These are phyloP conservation scores for Pyrenophora graminea DNA, from an alignment of 2,329 filamentous ascomycete species.

Conservation along the genomic window DNA sequence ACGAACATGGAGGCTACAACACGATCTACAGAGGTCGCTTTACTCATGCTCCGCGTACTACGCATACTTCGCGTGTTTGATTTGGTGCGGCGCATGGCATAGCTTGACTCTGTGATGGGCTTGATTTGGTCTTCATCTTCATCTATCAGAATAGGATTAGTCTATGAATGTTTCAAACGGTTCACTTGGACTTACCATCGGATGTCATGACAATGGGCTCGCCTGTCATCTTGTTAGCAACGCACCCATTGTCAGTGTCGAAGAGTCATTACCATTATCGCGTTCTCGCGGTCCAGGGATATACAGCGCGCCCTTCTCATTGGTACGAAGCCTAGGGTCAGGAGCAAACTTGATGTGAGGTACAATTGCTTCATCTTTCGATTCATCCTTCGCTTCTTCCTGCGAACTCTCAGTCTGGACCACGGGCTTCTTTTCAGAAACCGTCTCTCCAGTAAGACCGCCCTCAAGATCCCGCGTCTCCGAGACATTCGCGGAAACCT, in stretches of 20 bases:
- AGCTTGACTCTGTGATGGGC: conserved; percentile 3
- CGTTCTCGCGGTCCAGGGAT: conserved; percentile 10
- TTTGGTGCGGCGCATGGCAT: conserved; percentile 8
- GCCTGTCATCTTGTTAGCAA: background rate
- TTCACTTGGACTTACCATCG: background rate
- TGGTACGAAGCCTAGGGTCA: background rate
- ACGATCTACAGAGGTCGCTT: conserved; percentile 46
- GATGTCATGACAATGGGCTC: background rate
- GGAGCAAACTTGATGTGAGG: conserved; percentile 13
- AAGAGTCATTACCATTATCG: conserved; percentile 4
- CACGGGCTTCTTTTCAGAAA: conserved; percentile 2
- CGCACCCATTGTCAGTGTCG: background rate
- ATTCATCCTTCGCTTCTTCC: background rate
- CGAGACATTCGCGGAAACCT: background rate
- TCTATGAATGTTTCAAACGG: background rate
- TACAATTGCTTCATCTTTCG: background rate
- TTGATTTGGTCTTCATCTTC: conserved; percentile 16
- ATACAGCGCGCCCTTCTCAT: conserved; percentile 5
- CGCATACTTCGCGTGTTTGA: conserved; percentile 24
- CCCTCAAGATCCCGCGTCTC: conserved; percentile 8
- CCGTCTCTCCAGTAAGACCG: conserved; percentile 9
- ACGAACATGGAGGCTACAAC: conserved; percentile 50
- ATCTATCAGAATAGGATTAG: background rate
- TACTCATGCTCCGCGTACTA: conserved; percentile 26
- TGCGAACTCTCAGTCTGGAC: background rate